phyloP scores from a whole-genome alignment of 2,329 filamentous ascomycete genomes.

The Pseudocercospora vitis region DNA sequence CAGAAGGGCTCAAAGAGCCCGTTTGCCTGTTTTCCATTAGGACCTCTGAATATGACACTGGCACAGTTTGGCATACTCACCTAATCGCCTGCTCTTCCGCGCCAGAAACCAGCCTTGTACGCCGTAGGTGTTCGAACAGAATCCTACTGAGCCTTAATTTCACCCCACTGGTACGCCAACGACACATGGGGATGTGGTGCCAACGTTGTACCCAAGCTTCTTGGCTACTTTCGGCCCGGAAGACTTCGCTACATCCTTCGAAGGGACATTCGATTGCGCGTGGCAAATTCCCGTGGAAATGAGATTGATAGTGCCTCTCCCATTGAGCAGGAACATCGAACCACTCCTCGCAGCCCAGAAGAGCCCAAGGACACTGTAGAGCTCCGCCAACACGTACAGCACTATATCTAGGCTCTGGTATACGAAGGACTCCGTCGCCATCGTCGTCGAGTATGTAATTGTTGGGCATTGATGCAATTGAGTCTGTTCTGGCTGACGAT shows the following conservation, averaged over 20 bases:
- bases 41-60: not conserved
- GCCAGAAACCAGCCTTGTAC: slow-evolving; percentile 15
- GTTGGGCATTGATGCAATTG: not conserved
- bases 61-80: no score
- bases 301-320: slow-evolving; percentile 23
- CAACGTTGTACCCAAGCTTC: slow-evolving; percentile 23
- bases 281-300: slow-evolving; percentile 23
- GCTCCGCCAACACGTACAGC: not conserved
- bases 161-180: slow-evolving; percentile 7
- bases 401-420: not conserved
- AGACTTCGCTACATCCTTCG: slow-evolving; percentile 12
- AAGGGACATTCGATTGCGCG: slow-evolving; percentile 23
- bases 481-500: slow-evolving; percentile 5
- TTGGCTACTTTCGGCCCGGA: slow-evolving; percentile 9
- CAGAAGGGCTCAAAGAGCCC: slow-evolving; percentile 14
- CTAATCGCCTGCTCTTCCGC: slow-evolving; percentile 25
- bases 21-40: not conserved
- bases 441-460: slow-evolving; percentile 7
- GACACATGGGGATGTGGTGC: slow-evolving; percentile 16
- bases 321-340: slow-evolving; percentile 15
- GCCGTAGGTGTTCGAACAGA: slow-evolving; percentile 24
- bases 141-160: slow-evolving; percentile 4
- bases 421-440: not conserved
- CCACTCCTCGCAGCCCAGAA: slow-evolving; percentile 22
- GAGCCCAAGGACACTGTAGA: slow-evolving; percentile 24